Conservation (phyloP, 805 yeast species). For the Yamadazyma tumulicola region DNA sequence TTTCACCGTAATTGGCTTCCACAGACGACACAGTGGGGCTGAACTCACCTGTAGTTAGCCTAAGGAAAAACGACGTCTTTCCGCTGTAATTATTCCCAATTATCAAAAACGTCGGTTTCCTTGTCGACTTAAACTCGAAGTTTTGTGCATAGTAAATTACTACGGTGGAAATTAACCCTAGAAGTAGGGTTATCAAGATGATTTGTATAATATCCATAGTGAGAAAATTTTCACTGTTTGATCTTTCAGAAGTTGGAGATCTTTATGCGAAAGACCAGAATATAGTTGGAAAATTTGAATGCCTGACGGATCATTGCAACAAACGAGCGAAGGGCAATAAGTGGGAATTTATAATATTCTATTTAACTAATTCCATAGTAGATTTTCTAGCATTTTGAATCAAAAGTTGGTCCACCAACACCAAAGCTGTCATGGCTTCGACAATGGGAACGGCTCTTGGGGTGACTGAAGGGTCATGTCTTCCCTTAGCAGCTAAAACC, state of each 20-base stretch:
- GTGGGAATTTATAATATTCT: too few relatives aligned
- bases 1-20: slow-evolving; percentile 28
- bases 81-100: slow-evolving; percentile 66
- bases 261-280: too few relatives aligned
- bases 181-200: slow-evolving; percentile 19
- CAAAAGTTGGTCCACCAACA: slow-evolving; percentile 78
- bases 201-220: slow-evolving; percentile 28
- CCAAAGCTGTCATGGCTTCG: slow-evolving; percentile 97
- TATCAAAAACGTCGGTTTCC: slow-evolving; percentile 55
- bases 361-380: slow-evolving; percentile 8
- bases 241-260: too few relatives aligned
- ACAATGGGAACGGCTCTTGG: slow-evolving; percentile 99
- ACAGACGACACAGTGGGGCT: slow-evolving; percentile 35
- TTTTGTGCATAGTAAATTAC: slow-evolving; percentile 23
- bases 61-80: slow-evolving; percentile 56
- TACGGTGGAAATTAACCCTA: slow-evolving; percentile 25
- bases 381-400: slow-evolving; percentile 80
- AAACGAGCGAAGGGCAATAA: too few relatives aligned
- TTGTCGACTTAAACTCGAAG: slow-evolving; percentile 12
- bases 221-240: neutral
- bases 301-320: too few relatives aligned
- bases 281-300: too few relatives aligned
- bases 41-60: slow-evolving; percentile 15
- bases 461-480: slow-evolving; percentile 98
- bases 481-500: slow-evolving; percentile 89